phyloP scores from a whole-genome alignment of 495 filamentous ascomycete genomes.

The Tetracladium marchalianum region DNA sequence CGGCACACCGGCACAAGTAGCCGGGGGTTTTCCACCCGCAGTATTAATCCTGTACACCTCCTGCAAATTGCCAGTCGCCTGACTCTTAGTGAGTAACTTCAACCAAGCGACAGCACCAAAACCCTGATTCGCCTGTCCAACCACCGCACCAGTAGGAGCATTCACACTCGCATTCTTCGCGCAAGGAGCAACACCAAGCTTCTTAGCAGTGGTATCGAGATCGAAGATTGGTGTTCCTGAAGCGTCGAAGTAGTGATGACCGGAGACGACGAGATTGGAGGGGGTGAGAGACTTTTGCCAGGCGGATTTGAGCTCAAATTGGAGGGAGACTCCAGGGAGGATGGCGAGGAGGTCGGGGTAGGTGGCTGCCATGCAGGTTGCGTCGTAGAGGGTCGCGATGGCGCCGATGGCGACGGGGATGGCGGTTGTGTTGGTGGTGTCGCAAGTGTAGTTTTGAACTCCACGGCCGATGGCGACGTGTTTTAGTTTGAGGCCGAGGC shows the following conservation, averaged over 20 bases:
- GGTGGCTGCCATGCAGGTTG: constrained; percentile 63
- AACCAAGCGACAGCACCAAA: constrained; percentile 67
- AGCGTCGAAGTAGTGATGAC: constrained; percentile 71
- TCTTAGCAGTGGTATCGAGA: constrained; percentile 40
- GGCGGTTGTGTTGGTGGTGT: constrained; percentile 40
- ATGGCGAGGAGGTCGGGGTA: constrained; percentile 50
- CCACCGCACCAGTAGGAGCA: constrained; percentile 49
- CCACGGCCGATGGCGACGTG: constrained; percentile 83
- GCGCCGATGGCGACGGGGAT: constrained; percentile 62
- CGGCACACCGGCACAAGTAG: constrained; percentile 58
- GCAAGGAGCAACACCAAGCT: constrained; percentile 52
- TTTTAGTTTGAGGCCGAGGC: constrained; percentile 46
- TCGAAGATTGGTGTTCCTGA: constrained; percentile 69
- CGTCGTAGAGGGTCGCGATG: constrained; percentile 79
- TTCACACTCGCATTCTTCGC: constrained; percentile 40
- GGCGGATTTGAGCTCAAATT: constrained; percentile 34
- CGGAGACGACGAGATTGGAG: constrained; percentile 50
- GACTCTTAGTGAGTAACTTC: constrained; percentile 41
- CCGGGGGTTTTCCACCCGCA: constrained; percentile 67
- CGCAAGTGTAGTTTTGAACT: constrained; percentile 89
- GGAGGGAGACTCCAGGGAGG: constrained; percentile 44
- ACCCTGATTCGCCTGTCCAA: constrained; percentile 38
- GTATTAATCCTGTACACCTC: constrained; percentile 83
- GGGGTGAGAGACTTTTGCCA: constrained; percentile 28
- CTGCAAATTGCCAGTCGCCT: constrained; percentile 51